Evolutionary conservation across 805 yeast genomes (phyloP).

Genomic region (Huiozyma sinensis): DNA sequence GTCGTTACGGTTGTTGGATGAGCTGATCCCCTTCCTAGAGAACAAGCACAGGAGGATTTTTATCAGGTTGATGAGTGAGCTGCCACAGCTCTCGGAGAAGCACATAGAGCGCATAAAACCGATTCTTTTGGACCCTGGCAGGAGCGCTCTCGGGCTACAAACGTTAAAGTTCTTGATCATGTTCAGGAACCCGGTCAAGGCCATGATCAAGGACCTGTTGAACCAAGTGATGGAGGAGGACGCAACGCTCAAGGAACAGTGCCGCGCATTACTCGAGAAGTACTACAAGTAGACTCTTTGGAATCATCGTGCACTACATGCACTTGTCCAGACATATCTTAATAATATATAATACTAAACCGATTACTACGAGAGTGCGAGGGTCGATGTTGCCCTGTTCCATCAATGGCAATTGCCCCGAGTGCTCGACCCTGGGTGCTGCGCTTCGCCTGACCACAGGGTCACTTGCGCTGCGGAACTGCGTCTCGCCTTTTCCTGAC

Average conservation of each 20-base stretch:
- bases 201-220: slow-evolving; percentile 23
- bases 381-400: too few relatives aligned
- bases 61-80: slow-evolving; percentile 73
- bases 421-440: too few relatives aligned
- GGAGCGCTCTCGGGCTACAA: slow-evolving; percentile 71
- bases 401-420: too few relatives aligned
- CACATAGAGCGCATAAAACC: slow-evolving; percentile 59
- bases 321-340: too few relatives aligned
- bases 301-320: too few relatives aligned
- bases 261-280: slow-evolving; percentile 20
- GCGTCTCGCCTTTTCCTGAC: too few relatives aligned
- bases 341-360: too few relatives aligned
- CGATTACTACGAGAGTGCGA: too few relatives aligned
- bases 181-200: slow-evolving; percentile 80
- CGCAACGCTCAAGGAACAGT: slow-evolving; percentile 16
- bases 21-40: slow-evolving; percentile 76
- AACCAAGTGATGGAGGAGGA: slow-evolving; percentile 18
- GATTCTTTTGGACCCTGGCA: slow-evolving; percentile 74
- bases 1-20: slow-evolving; percentile 63
- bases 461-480: too few relatives aligned
- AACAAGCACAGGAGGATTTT: slow-evolving; percentile 69
- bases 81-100: slow-evolving; percentile 60
- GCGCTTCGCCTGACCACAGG: too few relatives aligned
- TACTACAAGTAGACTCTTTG: slow-evolving; percentile 7
- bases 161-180: slow-evolving; percentile 73